These are phyloP conservation scores for Anacardium occidentale DNA, from an alignment of 345 rosid genomes.

Conservation along the genomic window DNA sequence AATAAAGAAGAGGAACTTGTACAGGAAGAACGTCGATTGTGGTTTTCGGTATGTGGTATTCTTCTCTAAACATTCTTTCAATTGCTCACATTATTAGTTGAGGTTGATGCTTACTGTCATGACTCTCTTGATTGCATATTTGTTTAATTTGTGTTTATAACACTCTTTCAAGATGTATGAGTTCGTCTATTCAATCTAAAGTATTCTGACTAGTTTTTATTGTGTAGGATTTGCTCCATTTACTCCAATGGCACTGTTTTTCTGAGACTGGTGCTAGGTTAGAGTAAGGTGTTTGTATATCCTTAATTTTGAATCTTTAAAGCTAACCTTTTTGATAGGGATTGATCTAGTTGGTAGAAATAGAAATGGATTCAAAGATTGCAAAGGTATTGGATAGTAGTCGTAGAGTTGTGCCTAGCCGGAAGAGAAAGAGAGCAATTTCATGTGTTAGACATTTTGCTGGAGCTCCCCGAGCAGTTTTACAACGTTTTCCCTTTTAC, in stretches of 20 bases:
- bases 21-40: slow-evolving; percentile 31
- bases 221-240: slow-evolving; percentile 35
- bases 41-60: slow-evolving; percentile 28
- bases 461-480: slow-evolving; percentile 37
- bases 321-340: slow-evolving; percentile 48
- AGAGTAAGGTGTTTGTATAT: slow-evolving; percentile 29
- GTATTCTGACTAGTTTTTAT: slow-evolving; percentile 10
- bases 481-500: slow-evolving; percentile 34
- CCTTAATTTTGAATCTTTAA: slow-evolving; percentile 38
- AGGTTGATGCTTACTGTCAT: neutral
- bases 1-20: slow-evolving; percentile 25
- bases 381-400: slow-evolving; percentile 62
- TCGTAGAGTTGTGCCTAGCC: slow-evolving; percentile 30
- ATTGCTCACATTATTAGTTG: neutral
- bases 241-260: slow-evolving; percentile 31
- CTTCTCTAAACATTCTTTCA: neutral
- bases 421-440: slow-evolving; percentile 53
- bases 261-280: slow-evolving; percentile 42
- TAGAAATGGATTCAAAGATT: slow-evolving; percentile 60
- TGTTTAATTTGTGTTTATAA: neutral
- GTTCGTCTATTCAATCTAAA: neutral
- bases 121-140: neutral
- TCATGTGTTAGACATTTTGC: slow-evolving; percentile 36
- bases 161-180: neutral
- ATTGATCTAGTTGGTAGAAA: slow-evolving; percentile 42